Evolutionary conservation across 805 yeast species (phyloP).

Genomic region (Cyberlindnera misumaiensis): DNA sequence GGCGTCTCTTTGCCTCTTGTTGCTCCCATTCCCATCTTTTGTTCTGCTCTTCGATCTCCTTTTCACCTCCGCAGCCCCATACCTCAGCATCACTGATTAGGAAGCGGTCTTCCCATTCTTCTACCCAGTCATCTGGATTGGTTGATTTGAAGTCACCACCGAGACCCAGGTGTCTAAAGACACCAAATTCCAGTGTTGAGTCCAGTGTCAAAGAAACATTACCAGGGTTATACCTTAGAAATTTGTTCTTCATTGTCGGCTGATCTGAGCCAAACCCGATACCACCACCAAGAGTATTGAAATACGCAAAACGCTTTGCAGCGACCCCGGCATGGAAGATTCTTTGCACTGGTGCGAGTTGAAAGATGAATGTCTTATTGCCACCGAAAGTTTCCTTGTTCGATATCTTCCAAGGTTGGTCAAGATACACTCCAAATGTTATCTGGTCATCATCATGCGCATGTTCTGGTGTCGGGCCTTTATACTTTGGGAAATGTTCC

Average conservation of each 20-base stretch:
- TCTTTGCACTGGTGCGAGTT: constrained; percentile 61
- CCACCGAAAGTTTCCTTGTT: constrained; percentile 72
- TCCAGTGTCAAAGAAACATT: constrained; percentile 77
- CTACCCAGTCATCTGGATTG: constrained; percentile 11
- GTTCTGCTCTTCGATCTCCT: constrained; percentile 70
- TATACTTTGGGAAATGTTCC: constrained; percentile 39
- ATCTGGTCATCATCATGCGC: constrained; percentile 33
- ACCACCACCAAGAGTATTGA: constrained; percentile 71
- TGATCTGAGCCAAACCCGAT: constrained; percentile 75
- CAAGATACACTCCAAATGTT: constrained; percentile 57
- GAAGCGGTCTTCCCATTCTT: constrained; percentile 62
- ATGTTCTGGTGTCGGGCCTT: constrained; percentile 14
- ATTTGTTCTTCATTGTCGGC: constrained; percentile 44
- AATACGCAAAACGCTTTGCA: constrained; percentile 45
- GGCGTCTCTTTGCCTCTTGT: constrained; percentile 73
- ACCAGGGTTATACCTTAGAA: constrained; percentile 53
- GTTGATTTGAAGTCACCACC: constrained; percentile 45
- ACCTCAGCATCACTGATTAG: constrained; percentile 74
- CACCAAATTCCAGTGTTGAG: constrained; percentile 70
- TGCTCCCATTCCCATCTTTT: constrained; percentile 90
- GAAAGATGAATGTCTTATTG: constrained; percentile 47
- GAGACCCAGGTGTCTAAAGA: constrained; percentile 60
- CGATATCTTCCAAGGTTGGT: constrained; percentile 72
- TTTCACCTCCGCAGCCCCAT: constrained; percentile 84
- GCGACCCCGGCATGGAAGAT: constrained; percentile 34